Conservation (phyloP, 495 filamentous ascomycete genomes). For the Penicillium samsonianum region DNA sequence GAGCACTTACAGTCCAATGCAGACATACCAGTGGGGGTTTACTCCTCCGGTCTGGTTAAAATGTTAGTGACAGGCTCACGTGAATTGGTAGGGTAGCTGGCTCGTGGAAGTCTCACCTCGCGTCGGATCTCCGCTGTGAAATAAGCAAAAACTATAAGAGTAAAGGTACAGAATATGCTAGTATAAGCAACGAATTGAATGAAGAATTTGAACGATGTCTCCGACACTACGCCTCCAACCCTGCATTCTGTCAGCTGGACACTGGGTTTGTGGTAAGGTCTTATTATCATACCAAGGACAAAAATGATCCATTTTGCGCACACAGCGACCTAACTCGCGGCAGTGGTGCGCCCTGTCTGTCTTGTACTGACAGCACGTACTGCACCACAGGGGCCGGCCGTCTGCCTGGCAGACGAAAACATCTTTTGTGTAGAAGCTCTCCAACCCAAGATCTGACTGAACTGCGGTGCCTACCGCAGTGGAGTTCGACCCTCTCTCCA, state of each 20-base stretch:
- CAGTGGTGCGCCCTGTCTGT: constrained; percentile 84
- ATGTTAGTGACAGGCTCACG: constrained; percentile 15
- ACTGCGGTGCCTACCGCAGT: constrained; percentile 26
- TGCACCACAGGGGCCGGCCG: constrained; percentile 80
- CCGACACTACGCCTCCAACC: constrained; percentile 87
- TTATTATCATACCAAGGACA: constrained; percentile 69
- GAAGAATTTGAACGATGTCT: constrained; percentile 87
- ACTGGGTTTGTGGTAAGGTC: not conserved
- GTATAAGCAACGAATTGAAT: constrained; percentile 79
- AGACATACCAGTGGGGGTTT: constrained; percentile 56
- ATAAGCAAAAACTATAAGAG: constrained; percentile 59
- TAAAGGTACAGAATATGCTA: constrained; percentile 63
- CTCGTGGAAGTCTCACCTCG: constrained; percentile 29
- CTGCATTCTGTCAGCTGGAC: constrained; percentile 31
- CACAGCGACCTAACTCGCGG: constrained; percentile 75
- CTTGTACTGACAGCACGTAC: constrained; percentile 77
- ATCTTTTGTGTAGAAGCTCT: constrained; percentile 73
- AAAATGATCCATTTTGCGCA: constrained; percentile 89
- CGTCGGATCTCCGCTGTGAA: constrained; percentile 52
- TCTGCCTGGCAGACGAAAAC: constrained; percentile 79
- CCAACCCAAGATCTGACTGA: constrained; percentile 37
- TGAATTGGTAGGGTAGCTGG: not conserved
- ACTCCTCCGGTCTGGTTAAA: constrained; percentile 31
- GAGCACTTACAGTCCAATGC: constrained; percentile 55
- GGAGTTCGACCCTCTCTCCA: constrained; percentile 27